Percentiles rank a stretch among this genome's conserved stretches.
Conservation (phyloP, 2,329 filamentous ascomycete genomes). For the Pseudogymnoascus sp. region DNA sequence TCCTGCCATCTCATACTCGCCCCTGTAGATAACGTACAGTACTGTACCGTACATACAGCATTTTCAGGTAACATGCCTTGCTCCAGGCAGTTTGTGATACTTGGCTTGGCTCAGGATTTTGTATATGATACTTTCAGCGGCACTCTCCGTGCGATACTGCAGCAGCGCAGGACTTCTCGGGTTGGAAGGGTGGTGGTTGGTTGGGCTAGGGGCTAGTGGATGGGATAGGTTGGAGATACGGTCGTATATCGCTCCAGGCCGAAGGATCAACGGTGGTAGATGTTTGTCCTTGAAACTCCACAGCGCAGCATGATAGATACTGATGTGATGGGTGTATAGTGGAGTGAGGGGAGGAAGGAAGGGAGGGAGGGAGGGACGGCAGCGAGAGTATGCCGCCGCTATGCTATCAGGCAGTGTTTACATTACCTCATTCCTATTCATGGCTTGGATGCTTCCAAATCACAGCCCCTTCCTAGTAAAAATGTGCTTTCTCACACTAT, state of each 20-base stretch:
- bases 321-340: too few species aligned
- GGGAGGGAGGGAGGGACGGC: too few species aligned
- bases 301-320: too few species aligned
- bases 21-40: neutral
- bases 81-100: neutral
- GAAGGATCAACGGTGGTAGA: neutral
- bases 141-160: neutral
- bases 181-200: neutral
- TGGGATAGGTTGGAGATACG: neutral
- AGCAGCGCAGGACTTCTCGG: neutral
- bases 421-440: neutral
- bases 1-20: neutral
- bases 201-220: neutral
- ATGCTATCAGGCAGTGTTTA: too few species aligned
- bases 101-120: neutral
- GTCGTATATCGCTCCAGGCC: neutral
- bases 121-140: neutral
- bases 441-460: neutral
- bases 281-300: neutral
- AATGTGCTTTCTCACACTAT: too few species aligned
- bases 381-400: too few species aligned
- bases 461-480: neutral
- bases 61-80: neutral
- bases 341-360: too few species aligned
- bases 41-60: too few species aligned